A percentile compares a stretch with the other conserved stretches of the same genome.
Conservation (phyloP, 2,329 filamentous ascomycete genomes). For the Atkinsonella hypoxylon region DNA sequence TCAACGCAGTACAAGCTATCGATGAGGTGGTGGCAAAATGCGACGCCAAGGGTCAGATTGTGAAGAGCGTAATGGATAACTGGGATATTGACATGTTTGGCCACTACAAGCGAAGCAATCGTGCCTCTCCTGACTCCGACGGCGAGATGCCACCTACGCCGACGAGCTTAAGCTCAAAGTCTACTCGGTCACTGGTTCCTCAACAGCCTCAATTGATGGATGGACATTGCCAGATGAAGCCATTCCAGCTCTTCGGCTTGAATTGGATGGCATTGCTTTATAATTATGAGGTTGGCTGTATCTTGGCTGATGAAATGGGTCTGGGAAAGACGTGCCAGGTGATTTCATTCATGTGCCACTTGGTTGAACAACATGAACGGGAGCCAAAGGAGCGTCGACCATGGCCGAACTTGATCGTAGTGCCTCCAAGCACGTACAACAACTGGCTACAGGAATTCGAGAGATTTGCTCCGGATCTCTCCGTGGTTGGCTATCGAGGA, state of each 20-base stretch:
- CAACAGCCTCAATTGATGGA: constrained; percentile 69
- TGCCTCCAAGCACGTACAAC: constrained; percentile 85
- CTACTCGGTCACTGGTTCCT: constrained; percentile 31
- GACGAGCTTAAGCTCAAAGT: constrained; percentile 23
- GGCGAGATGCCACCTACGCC: constrained; percentile 30
- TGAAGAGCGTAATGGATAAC: constrained; percentile 32
- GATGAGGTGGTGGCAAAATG: constrained; percentile 71
- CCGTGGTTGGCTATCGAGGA: constrained; percentile 60
- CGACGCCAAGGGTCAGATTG: constrained; percentile 52
- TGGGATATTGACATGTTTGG: constrained; percentile 40
- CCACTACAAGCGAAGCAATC: constrained; percentile 21
- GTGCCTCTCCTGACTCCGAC: constrained; percentile 19
- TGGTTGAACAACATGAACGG: constrained; percentile 51
- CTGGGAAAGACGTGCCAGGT: constrained; percentile 95
- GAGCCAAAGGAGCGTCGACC: constrained; percentile 23
- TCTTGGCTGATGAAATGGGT: constrained; percentile 95
- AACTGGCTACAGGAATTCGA: constrained; percentile 92
- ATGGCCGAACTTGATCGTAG: constrained; percentile 73
- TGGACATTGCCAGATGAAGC: constrained; percentile 66
- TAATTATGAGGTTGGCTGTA: constrained; percentile 68
- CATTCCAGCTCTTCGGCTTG: constrained; percentile 86
- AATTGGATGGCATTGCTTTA: constrained; percentile 90
- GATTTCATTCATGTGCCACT: constrained; percentile 77
- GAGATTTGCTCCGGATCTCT: constrained; percentile 68
- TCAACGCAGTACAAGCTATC: constrained; percentile 68